These are phyloP conservation scores for Fusarium pseudograminearum DNA, from an alignment of 2,329 filamentous ascomycete genomes.

Conservation along the genomic window DNA sequence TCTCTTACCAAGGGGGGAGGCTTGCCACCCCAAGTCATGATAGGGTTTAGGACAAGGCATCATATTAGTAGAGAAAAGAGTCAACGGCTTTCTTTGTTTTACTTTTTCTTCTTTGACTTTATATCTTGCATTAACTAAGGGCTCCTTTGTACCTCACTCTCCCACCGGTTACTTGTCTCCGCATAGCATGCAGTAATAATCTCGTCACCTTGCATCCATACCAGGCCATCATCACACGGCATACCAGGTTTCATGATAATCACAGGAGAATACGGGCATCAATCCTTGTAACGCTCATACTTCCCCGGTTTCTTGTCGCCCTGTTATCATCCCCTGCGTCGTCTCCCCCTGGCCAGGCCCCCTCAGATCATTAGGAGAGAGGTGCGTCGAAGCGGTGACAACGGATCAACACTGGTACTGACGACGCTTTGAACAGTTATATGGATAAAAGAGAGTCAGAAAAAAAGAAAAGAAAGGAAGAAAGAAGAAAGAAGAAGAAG, in stretches of 20 bases:
- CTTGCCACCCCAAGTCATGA: background rate
- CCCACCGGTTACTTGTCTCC: background rate
- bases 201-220: slow-evolving; percentile 15
- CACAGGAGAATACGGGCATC: background rate
- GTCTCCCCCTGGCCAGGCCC: slow-evolving; percentile 35
- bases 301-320: slow-evolving; percentile 37
- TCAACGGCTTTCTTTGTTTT: background rate
- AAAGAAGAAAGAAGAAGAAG: background rate
- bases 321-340: slow-evolving; percentile 38
- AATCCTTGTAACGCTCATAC: slow-evolving; percentile 16
- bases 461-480: slow-evolving; percentile 4
- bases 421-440: slow-evolving; percentile 1
- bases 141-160: background rate
- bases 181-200: background rate
- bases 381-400: slow-evolving; percentile 43
- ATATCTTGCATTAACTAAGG: too few species aligned
- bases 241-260: slow-evolving; percentile 3
- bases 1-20: background rate
- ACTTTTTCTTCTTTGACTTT: background rate
- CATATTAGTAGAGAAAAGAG: background rate
- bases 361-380: slow-evolving; percentile 27
- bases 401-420: slow-evolving; percentile 24
- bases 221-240: slow-evolving; percentile 18
- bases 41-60: background rate
- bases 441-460: slow-evolving; percentile 14